phyloP scores from a whole-genome alignment of 306 rosid species.

The Castanea mollissima region DNA sequence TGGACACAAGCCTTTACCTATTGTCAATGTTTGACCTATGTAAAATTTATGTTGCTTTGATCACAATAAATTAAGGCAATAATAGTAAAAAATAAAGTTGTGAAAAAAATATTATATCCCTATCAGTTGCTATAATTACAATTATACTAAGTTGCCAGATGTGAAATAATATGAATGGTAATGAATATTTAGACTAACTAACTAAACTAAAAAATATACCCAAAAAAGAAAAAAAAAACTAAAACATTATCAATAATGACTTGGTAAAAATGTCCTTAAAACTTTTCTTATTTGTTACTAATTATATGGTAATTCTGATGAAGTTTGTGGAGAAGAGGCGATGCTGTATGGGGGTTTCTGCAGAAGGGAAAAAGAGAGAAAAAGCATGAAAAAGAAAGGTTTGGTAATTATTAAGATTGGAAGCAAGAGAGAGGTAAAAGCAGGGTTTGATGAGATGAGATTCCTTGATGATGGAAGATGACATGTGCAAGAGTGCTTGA shows the following conservation, averaged over 20 bases:
- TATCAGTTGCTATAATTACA: too few relatives aligned
- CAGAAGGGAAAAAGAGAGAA: constrained; percentile 38
- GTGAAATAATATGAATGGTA: background rate
- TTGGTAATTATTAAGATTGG: constrained; percentile 55
- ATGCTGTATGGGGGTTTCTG: constrained; percentile 30
- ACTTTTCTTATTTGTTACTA: background rate
- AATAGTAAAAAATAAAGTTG: too few relatives aligned
- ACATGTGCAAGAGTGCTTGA: constrained; percentile 58
- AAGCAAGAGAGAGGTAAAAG: constrained; percentile 53
- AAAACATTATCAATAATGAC: background rate
- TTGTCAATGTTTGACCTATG: too few relatives aligned
- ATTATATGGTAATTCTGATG: background rate
- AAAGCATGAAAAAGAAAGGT: constrained; percentile 53
- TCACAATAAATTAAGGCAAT: too few relatives aligned
- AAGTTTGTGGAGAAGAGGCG: constrained; percentile 16
- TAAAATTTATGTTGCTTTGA: too few relatives aligned
- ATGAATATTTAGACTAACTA: background rate
- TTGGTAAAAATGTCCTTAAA: background rate
- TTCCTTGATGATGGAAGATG: constrained; percentile 85
- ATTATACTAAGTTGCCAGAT: background rate
- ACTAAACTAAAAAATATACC: too few relatives aligned
- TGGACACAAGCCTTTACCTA: too few relatives aligned
- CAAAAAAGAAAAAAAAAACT: too few relatives aligned
- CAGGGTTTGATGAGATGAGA: constrained; percentile 48
- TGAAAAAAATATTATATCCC: too few relatives aligned